Evolutionary conservation across 2,329 filamentous ascomycete species (phyloP).

Genomic region (Cylindrodendrum hubeiense): DNA sequence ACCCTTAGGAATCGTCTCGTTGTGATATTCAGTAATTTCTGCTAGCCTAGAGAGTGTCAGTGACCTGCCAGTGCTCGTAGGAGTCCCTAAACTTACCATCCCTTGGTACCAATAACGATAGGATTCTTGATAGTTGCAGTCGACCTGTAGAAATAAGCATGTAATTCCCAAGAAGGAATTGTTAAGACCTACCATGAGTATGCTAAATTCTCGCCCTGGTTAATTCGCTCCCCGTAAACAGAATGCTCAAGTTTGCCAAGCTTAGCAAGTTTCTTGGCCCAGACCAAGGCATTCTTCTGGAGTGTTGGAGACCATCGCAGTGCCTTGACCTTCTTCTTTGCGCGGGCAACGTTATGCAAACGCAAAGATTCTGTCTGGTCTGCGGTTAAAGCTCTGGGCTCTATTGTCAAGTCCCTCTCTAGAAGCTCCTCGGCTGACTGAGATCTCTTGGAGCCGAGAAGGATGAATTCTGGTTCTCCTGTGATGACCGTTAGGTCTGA

Average conservation of each 20-base stretch:
- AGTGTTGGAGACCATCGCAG: constrained; percentile 34
- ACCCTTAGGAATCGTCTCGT: constrained; percentile 37
- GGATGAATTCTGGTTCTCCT: background rate
- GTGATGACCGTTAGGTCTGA: background rate
- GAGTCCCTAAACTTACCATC: constrained; percentile 38
- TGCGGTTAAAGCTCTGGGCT: constrained; percentile 26
- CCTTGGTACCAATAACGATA: constrained; percentile 24
- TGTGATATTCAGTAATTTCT: constrained; percentile 34
- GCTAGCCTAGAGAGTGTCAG: constrained; percentile 23
- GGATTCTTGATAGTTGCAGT: constrained; percentile 26
- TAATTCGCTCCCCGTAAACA: background rate
- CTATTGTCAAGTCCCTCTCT: constrained; percentile 1
- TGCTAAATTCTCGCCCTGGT: constrained; percentile 40
- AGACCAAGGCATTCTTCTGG: constrained; percentile 23
- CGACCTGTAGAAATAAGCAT: constrained; percentile 13
- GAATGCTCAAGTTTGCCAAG: constrained; percentile 33
- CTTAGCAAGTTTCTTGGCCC: constrained; percentile 34
- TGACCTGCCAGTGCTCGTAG: no score
- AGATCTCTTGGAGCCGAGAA: background rate
- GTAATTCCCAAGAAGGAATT: no score
- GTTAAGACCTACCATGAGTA: constrained; percentile 26
- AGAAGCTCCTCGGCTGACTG: background rate
- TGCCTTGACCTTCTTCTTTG: constrained; percentile 27
- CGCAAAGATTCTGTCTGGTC: constrained; percentile 32
- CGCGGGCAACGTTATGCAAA: constrained; percentile 35